Conservation (phyloP, 148 eudicot species). For the Oxyria digyna region DNA sequence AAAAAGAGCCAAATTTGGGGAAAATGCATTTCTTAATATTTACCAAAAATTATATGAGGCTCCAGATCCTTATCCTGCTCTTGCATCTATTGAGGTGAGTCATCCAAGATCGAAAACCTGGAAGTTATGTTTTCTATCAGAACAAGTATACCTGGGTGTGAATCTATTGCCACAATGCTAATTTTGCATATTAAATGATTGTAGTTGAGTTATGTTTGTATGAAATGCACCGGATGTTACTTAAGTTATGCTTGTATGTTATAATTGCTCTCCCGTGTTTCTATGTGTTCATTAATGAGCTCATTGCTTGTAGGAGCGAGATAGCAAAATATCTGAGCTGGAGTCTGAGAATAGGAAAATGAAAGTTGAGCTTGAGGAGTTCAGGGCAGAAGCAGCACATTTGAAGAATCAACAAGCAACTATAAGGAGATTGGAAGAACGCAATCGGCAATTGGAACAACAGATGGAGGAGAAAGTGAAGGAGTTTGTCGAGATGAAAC, state of each 20-base stretch:
- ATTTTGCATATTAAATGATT: background rate
- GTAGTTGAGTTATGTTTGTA: background rate
- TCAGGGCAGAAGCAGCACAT: constrained; percentile 87
- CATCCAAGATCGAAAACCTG: background rate
- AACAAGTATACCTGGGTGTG: background rate
- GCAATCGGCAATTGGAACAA: constrained; percentile 84
- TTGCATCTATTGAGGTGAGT: constrained; percentile 67
- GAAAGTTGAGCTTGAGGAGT: constrained; percentile 98
- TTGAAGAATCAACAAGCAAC: constrained; percentile 98
- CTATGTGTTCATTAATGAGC: background rate
- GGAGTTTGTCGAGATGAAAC: constrained; percentile 95
- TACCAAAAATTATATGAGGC: constrained; percentile 98
- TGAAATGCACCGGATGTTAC: background rate
- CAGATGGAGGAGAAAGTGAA: constrained; percentile 99
- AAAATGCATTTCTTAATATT: constrained; percentile 94
- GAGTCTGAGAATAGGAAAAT: constrained; percentile 92
- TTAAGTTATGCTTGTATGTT: background rate
- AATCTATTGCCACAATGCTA: background rate
- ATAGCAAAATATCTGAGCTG: constrained; percentile 57
- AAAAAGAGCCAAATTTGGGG: constrained; percentile 92
- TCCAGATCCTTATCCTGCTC: constrained; percentile 92
- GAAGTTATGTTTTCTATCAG: background rate
- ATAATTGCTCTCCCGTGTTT: background rate
- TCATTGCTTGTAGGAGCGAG: constrained; percentile 58
- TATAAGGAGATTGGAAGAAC: constrained; percentile 96